phyloP scores from a whole-genome alignment of 805 yeast genomes.

The Zygosaccharomyces bisporus region DNA sequence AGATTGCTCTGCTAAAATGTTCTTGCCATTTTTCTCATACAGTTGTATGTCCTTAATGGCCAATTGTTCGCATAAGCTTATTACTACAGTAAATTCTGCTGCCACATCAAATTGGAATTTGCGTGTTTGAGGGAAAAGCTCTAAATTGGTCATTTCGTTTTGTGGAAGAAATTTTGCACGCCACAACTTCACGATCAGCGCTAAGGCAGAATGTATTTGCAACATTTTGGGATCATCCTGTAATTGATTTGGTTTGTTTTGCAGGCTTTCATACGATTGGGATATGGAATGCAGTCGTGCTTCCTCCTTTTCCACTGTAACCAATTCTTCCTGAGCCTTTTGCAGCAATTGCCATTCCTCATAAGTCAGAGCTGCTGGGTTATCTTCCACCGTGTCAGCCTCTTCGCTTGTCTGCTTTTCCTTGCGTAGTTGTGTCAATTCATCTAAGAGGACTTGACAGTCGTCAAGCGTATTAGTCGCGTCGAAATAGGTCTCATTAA shows the following conservation, averaged over 20 bases:
- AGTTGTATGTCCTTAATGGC: slow-evolving; percentile 13
- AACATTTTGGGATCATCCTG: slow-evolving; percentile 2
- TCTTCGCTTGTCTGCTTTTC: slow-evolving; percentile 11
- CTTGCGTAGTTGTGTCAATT: slow-evolving; percentile 20
- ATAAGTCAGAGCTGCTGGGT: slow-evolving; percentile 11
- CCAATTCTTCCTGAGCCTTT: slow-evolving; percentile 3
- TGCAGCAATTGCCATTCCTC: slow-evolving; percentile 16
- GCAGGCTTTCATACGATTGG: slow-evolving; percentile 10
- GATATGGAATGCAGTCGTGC: slow-evolving; percentile 11
- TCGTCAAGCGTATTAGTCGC: slow-evolving; percentile 25
- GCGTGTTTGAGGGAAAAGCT: slow-evolving; percentile 23
- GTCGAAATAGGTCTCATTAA: slow-evolving; percentile 26
- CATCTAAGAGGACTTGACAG: slow-evolving; percentile 23
- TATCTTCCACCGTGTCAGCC: slow-evolving; percentile 8
- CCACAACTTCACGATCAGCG: slow-evolving; percentile 10
- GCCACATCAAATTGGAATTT: slow-evolving; percentile 23
- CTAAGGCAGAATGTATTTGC: slow-evolving; percentile 8
- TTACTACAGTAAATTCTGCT: slow-evolving; percentile 10
- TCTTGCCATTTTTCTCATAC: slow-evolving; percentile 6
- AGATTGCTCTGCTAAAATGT: slow-evolving; percentile 6
- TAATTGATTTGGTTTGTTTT: neutral
- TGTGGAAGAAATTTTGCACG: slow-evolving; percentile 10
- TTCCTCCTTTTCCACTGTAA: slow-evolving; percentile 7
- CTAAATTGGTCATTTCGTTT: slow-evolving; percentile 8
- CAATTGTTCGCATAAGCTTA: slow-evolving; percentile 9